Conservation (phyloP, 352 stramenopile species). For the Pythium aristosporum region DNA sequence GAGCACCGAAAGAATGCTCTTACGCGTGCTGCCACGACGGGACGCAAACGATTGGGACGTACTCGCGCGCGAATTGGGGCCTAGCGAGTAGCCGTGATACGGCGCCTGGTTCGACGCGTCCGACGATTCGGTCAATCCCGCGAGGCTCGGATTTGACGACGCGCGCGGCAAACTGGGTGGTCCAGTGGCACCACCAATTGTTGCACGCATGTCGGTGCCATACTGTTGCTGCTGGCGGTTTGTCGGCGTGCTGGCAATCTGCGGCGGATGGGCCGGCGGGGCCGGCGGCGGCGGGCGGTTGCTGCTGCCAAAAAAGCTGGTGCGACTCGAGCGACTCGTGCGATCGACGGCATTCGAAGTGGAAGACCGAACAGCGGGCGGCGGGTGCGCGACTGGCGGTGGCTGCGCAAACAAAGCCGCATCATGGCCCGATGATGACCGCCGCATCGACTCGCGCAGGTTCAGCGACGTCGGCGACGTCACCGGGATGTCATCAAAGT, state of each 20-base stretch:
- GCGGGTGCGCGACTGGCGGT: constrained; percentile 21
- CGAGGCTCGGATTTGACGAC: constrained; percentile 67
- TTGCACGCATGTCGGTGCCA: constrained; percentile 10
- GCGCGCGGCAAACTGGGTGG: constrained; percentile 43
- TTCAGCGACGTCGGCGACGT: constrained; percentile 81
- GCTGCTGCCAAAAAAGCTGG: constrained; percentile 46
- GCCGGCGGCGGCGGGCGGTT: constrained; percentile 58
- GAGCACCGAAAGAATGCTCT: constrained; percentile 77
- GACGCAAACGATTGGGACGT: constrained; percentile 34
- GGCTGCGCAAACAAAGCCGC: constrained; percentile 32
- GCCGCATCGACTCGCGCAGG: constrained; percentile 74
- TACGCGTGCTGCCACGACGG: constrained; percentile 56
- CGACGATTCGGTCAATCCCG: constrained; percentile 38
- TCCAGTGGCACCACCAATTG: constrained; percentile 14
- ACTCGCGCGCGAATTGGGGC: constrained; percentile 41
- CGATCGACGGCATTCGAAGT: constrained; percentile 5
- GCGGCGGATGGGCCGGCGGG: constrained; percentile 50
- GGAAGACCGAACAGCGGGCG: constrained; percentile 22
- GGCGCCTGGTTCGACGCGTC: constrained; percentile 29
- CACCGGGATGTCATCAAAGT: constrained; percentile 72
- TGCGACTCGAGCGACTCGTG: constrained; percentile 24
- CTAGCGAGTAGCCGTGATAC: constrained; percentile 70
- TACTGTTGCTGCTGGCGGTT: constrained; percentile 5
- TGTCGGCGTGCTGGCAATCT: constrained; percentile 18
- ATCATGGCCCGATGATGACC: constrained; percentile 62